phyloP scores from a whole-genome alignment of 441 rosid genomes.

The Croton laevigatus region DNA sequence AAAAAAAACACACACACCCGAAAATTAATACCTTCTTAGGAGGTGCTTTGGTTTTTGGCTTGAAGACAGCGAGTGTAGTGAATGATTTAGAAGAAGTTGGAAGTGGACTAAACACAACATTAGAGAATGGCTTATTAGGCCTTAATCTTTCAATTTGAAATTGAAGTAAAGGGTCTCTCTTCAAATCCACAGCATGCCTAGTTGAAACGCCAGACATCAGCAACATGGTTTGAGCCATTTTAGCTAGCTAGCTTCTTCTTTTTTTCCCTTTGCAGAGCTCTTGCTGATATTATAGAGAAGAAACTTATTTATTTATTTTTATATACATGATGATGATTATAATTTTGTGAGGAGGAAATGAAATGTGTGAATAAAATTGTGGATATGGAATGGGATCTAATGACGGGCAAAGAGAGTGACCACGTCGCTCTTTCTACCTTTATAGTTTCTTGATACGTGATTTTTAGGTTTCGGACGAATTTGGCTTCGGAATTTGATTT shows the following conservation, averaged over 20 bases:
- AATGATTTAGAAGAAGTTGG: constrained; percentile 23
- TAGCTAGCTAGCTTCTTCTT: too few relatives aligned
- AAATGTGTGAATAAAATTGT: constrained; percentile 20
- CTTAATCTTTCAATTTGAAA: constrained; percentile 46
- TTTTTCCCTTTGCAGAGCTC: neutral
- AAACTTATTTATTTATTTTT: neutral
- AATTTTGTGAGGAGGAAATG: neutral
- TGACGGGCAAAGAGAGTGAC: constrained; percentile 51
- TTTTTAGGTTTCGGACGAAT: neutral
- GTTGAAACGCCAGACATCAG: constrained; percentile 62
- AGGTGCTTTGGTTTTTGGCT: constrained; percentile 72
- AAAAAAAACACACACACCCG: neutral
- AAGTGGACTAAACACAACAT: constrained; percentile 32
- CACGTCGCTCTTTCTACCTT: constrained; percentile 54
- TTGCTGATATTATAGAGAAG: neutral
- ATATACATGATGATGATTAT: neutral
- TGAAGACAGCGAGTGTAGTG: constrained; percentile 62
- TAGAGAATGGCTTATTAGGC: constrained; percentile 36
- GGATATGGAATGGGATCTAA: constrained; percentile 39
- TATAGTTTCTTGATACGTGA: neutral
- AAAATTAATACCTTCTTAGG: constrained; percentile 53
- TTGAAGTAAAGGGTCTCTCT: constrained; percentile 46
- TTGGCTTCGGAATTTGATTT: neutral
- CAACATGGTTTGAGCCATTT: constrained; percentile 80
- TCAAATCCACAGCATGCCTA: constrained; percentile 38